Conservation (phyloP, 805 yeast genomes). For the Yarrowia sp. region DNA sequence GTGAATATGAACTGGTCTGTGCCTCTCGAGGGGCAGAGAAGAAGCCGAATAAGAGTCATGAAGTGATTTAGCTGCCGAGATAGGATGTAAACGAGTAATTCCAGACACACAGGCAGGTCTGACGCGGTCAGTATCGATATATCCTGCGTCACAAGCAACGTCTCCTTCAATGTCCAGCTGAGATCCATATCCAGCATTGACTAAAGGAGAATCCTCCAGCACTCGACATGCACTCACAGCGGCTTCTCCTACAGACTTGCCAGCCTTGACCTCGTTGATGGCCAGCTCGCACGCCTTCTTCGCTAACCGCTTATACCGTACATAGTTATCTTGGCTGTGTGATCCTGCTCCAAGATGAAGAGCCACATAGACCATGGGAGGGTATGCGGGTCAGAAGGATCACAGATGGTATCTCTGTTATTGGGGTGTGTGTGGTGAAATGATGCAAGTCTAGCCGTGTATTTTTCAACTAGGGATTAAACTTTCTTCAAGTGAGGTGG, state of each 20-base stretch:
- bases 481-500: too few species aligned
- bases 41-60: constrained; percentile 26
- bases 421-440: too few species aligned
- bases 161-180: constrained; percentile 38
- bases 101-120: constrained; percentile 40
- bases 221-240: constrained; percentile 34
- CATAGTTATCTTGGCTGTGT: background rate
- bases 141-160: constrained; percentile 45
- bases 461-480: too few species aligned
- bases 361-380: constrained; percentile 6
- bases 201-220: constrained; percentile 40
- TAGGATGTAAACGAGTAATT: constrained; percentile 37
- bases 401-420: too few species aligned
- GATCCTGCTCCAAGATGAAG: constrained; percentile 11
- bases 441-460: too few species aligned
- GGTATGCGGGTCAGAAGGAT: too few species aligned
- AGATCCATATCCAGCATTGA: constrained; percentile 45
- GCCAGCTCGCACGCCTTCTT: constrained; percentile 32
- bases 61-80: constrained; percentile 33
- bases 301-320: background rate
- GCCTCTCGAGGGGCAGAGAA: background rate
- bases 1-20: constrained; percentile 29
- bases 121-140: constrained; percentile 26
- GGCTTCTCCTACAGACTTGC: constrained; percentile 30
- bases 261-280: constrained; percentile 29